These are phyloP conservation scores for Helicostylum pulchrum DNA, from an alignment of 192 early-diverging fungal species.

Conservation along the genomic window DNA sequence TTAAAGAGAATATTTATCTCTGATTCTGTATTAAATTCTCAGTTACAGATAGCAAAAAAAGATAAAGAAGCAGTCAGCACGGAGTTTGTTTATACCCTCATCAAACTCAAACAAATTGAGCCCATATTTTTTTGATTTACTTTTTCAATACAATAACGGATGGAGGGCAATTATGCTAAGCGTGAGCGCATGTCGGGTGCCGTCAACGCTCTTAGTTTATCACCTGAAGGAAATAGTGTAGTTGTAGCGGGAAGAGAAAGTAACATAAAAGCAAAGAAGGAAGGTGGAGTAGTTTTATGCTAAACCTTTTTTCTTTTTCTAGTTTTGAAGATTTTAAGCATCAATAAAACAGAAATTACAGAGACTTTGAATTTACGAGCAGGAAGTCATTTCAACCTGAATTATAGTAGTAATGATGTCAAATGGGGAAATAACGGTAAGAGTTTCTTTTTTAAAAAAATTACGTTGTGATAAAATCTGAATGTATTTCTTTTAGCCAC, in stretches of 20 bases:
- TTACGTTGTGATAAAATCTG: too few species aligned
- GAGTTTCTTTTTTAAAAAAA: slow-evolving; percentile 4
- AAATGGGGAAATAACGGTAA: slow-evolving; percentile 71
- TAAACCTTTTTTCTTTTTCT: not conserved
- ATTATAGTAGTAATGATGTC: slow-evolving; percentile 67
- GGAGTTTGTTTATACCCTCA: too few species aligned
- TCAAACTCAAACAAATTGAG: too few species aligned
- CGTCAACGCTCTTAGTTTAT: slow-evolving; percentile 54
- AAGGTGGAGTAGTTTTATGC: not conserved
- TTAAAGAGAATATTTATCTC: too few species aligned
- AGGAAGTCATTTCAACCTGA: slow-evolving; percentile 50
- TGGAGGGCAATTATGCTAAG: not conserved
- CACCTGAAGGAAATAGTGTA: slow-evolving; percentile 57
- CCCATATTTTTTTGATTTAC: too few species aligned
- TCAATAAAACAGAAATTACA: slow-evolving; percentile 49
- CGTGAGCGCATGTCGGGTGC: slow-evolving; percentile 35
- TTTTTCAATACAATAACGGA: too few species aligned
- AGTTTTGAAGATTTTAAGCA: slow-evolving; percentile 68
- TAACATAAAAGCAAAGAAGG: slow-evolving; percentile 21
- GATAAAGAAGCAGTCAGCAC: too few species aligned
- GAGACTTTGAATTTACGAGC: slow-evolving; percentile 67
- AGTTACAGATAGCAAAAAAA: too few species aligned
- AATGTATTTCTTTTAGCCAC: slow-evolving; percentile 37
- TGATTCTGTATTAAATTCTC: too few species aligned
- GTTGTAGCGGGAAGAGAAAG: slow-evolving; percentile 72